A percentile compares a stretch with the other conserved stretches of the same genome.
Evolutionary conservation across 768 basidiomycete species (phyloP).

Genomic region (Suillus lakei): DNA sequence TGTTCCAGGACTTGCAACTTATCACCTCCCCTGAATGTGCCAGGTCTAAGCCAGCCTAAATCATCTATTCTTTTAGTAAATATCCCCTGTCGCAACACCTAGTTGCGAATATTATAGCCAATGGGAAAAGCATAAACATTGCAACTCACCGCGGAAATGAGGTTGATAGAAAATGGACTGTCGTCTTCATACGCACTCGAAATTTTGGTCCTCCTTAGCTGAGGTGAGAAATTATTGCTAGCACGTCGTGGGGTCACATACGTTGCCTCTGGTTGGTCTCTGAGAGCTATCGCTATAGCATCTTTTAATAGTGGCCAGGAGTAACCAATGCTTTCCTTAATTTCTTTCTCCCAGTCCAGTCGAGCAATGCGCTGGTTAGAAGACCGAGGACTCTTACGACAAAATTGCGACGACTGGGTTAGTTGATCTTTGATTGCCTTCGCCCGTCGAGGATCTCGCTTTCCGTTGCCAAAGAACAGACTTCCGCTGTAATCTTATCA

Average conservation of each 20-base stretch:
- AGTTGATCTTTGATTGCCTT: constrained; percentile 33
- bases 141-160: constrained; percentile 56
- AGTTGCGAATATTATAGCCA: constrained; percentile 3
- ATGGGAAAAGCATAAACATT: neutral
- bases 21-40: constrained; percentile 43
- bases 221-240: neutral
- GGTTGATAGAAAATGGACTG: constrained; percentile 58
- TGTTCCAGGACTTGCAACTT: constrained; percentile 48
- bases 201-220: constrained; percentile 43
- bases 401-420: constrained; percentile 25
- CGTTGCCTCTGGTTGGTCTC: constrained; percentile 21
- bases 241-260: constrained; percentile 21
- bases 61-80: constrained; percentile 59
- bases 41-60: constrained; percentile 53
- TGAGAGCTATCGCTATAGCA: constrained; percentile 23
- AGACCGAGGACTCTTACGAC: constrained; percentile 7
- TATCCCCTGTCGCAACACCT: constrained; percentile 61
- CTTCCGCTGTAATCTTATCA: constrained; percentile 35
- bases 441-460: constrained; percentile 31
- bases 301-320: constrained; percentile 27
- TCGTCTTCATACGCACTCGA: constrained; percentile 56
- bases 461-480: constrained; percentile 33
- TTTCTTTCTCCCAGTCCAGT: constrained; percentile 27
- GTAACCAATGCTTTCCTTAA: constrained; percentile 32
- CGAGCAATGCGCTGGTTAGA: constrained; percentile 26